Evolutionary conservation across 169 alveolate species (phyloP).

Genomic region (Plasmodium blacklocki): DNA sequence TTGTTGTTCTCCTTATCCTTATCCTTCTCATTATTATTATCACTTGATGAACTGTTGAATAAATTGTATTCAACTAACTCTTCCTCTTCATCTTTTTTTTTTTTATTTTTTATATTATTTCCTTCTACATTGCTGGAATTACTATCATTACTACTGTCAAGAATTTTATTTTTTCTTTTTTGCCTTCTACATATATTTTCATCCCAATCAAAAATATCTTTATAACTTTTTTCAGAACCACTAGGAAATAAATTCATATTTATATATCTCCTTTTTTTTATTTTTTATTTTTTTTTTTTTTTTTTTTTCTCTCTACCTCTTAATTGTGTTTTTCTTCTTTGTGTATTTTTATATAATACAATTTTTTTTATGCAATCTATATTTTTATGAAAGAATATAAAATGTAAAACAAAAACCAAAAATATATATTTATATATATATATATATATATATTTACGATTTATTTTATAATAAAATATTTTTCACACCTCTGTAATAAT

Average conservation of each 20-base stretch:
- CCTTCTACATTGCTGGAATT: neutral
- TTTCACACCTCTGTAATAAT: too few relatives aligned
- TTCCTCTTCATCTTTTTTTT: neutral
- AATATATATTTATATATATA: too few relatives aligned
- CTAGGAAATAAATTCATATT: constrained; percentile 24
- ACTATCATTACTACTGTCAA: neutral
- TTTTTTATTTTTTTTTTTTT: too few relatives aligned
- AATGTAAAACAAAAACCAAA: too few relatives aligned
- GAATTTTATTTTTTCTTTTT: constrained; percentile 5
- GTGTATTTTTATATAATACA: too few relatives aligned
- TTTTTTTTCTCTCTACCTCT: too few relatives aligned
- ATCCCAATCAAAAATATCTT: neutral
- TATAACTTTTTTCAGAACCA: constrained; percentile 6
- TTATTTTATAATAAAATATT: too few relatives aligned
- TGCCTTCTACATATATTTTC: neutral
- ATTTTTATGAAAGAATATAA: too few relatives aligned
- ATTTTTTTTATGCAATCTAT: too few relatives aligned
- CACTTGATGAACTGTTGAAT: constrained; percentile 9
- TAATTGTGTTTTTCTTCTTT: too few relatives aligned
- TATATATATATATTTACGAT: too few relatives aligned
- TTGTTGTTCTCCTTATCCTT: neutral
- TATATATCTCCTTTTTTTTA: neutral
- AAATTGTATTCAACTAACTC: neutral
- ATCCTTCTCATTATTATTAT: neutral
- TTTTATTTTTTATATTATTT: neutral